A percentile compares a stretch with the other conserved stretches of the same genome.
Conservation (phyloP, 257 asterid species). For the Plantago ovata region DNA sequence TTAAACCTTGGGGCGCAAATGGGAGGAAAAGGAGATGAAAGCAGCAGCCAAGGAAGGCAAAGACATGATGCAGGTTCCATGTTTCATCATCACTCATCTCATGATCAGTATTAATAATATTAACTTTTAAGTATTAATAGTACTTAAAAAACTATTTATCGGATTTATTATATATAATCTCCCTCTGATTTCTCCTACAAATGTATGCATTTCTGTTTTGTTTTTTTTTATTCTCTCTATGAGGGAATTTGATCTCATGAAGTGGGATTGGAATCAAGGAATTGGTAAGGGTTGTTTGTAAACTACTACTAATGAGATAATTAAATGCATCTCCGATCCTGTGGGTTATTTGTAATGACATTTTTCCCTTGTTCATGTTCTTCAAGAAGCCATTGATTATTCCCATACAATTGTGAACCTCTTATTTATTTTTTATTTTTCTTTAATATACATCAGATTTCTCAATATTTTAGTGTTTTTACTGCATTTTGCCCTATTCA, state of each 20-base stretch:
- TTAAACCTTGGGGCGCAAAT: conserved; percentile 70
- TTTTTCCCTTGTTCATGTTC: too few relatives aligned
- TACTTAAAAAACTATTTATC: too few relatives aligned
- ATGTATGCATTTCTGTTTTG: background rate
- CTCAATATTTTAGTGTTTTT: too few relatives aligned
- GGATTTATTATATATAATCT: too few relatives aligned
- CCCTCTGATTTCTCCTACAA: too few relatives aligned
- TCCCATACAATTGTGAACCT: background rate
- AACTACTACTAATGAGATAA: too few relatives aligned
- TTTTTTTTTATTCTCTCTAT: conserved; percentile 10
- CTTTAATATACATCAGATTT: too few relatives aligned
- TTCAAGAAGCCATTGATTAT: background rate
- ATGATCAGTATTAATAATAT: conserved; percentile 43
- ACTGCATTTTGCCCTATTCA: too few relatives aligned
- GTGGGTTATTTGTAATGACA: too few relatives aligned
- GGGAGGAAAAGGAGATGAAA: conserved; percentile 40
- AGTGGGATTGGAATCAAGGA: conserved; percentile 20
- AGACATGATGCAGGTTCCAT: conserved; percentile 64
- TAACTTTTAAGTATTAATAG: too few relatives aligned
- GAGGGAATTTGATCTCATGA: conserved; percentile 14
- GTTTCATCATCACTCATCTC: conserved; percentile 49
- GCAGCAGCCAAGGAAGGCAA: conserved; percentile 51
- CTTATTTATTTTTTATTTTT: background rate
- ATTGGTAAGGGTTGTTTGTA: conserved; percentile 7
- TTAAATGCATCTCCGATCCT: background rate